phyloP scores from a whole-genome alignment of 2,329 filamentous ascomycete genomes.

The Ceratocystis alfenasii region DNA sequence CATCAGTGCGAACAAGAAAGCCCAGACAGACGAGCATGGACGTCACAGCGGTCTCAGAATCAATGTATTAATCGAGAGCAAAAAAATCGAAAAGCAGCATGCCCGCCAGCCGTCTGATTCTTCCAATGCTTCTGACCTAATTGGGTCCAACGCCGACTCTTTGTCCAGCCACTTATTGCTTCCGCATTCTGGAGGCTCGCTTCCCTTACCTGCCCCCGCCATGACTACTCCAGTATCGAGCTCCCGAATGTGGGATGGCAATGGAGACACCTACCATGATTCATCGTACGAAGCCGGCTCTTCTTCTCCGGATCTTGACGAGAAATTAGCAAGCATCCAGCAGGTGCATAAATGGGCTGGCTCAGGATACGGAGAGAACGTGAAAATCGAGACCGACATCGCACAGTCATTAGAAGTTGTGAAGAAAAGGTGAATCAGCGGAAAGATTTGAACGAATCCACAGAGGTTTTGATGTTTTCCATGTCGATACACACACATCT shows the following conservation, averaged over 20 bases:
- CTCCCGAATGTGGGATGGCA: background rate
- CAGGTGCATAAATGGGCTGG: background rate
- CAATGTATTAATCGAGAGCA: background rate
- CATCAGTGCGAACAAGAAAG: background rate
- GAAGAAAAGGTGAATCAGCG: constrained; percentile 1
- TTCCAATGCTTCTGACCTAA: background rate
- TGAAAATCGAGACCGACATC: constrained; percentile 6
- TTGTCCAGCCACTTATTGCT: background rate
- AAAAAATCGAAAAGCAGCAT: background rate
- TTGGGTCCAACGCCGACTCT: background rate
- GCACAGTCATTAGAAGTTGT: constrained; percentile 1
- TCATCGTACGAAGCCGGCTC: background rate
- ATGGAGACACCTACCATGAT: background rate
- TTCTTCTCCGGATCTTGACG: background rate
- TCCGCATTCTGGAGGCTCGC: background rate
- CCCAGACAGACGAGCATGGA: background rate
- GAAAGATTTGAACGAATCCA: background rate
- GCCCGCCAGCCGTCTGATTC: background rate
- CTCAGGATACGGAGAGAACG: background rate
- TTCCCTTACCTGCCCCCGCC: background rate
- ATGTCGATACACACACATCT: background rate
- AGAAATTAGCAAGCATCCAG: background rate
- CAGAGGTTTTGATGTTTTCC: background rate
- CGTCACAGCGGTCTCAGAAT: background rate
- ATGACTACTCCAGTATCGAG: background rate